Conservation (phyloP, 2,329 filamentous ascomycete genomes). For the Chrysosporium queenslandicum region DNA sequence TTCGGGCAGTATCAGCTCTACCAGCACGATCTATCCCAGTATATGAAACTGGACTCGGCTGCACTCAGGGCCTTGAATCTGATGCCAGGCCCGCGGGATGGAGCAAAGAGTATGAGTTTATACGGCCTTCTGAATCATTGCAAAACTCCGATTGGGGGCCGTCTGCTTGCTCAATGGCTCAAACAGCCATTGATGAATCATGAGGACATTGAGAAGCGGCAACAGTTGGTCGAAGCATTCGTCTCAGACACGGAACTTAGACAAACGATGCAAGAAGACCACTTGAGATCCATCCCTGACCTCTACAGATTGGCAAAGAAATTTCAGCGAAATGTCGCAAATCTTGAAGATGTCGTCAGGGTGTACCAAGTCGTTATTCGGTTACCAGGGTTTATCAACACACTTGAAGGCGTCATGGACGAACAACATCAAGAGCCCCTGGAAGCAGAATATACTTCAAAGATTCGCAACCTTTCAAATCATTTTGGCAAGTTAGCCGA, state of each 20-base stretch:
- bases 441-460: slow-evolving; percentile 76
- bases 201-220: slow-evolving; percentile 76
- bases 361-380: slow-evolving; percentile 92
- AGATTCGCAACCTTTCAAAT: slow-evolving; percentile 65
- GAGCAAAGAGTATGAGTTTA: slow-evolving; percentile 93
- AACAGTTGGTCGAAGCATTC: slow-evolving; percentile 92
- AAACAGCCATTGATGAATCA: slow-evolving; percentile 95
- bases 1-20: slow-evolving; percentile 97
- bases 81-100: slow-evolving; percentile 91
- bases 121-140: slow-evolving; percentile 93
- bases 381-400: slow-evolving; percentile 77
- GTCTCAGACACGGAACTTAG: slow-evolving; percentile 83
- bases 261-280: slow-evolving; percentile 94
- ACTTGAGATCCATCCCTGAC: slow-evolving; percentile 84
- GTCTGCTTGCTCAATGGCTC: slow-evolving; percentile 86
- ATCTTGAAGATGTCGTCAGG: slow-evolving; percentile 87
- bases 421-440: slow-evolving; percentile 81
- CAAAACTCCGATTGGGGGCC: slow-evolving; percentile 87
- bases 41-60: slow-evolving; percentile 95
- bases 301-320: slow-evolving; percentile 88
- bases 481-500: slow-evolving; percentile 80
- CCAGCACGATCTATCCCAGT: slow-evolving; percentile 91
- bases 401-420: slow-evolving; percentile 89
- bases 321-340: slow-evolving; percentile 85
- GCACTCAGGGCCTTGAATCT: slow-evolving; percentile 89